These are phyloP conservation scores for Podospora fimiseda DNA, from an alignment of 495 filamentous ascomycete genomes.

Conservation along the genomic window DNA sequence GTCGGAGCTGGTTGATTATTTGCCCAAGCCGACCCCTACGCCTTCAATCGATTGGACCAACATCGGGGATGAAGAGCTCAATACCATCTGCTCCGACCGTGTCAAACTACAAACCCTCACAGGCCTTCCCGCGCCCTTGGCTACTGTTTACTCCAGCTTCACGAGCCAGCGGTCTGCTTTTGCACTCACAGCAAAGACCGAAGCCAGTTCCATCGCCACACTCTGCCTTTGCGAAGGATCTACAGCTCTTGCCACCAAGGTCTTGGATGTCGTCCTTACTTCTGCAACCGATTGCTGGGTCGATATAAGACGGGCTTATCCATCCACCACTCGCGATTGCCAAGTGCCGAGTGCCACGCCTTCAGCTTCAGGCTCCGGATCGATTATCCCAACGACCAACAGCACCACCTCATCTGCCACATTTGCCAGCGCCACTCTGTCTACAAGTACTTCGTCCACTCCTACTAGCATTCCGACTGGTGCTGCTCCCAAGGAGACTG, in stretches of 20 bases:
- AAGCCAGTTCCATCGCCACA: not conserved
- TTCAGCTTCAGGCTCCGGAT: not conserved
- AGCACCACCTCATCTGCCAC: not conserved
- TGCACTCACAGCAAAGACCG: not conserved
- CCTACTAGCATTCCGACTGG: not conserved
- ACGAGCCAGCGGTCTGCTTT: not conserved
- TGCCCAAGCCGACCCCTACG: not conserved
- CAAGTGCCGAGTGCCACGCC: not conserved
- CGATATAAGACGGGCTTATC: not conserved
- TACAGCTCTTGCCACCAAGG: not conserved
- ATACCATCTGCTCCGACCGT: not conserved
- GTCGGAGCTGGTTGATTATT: not conserved
- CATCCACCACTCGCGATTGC: not conserved
- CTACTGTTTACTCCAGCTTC: not conserved
- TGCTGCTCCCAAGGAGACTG: not conserved
- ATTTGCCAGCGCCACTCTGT: too few species aligned
- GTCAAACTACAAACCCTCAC: not conserved
- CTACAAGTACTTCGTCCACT: not conserved
- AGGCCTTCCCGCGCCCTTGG: not conserved
- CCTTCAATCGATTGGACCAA: not conserved
- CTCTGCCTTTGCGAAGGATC: not conserved
- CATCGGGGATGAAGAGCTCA: not conserved
- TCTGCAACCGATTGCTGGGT: not conserved
- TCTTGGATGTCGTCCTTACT: not conserved
- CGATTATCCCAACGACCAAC: not conserved